A percentile compares a stretch with the other conserved stretches of the same genome.
phyloP scores from a whole-genome alignment of 306 rosid species.

The Glycine tomentella region DNA sequence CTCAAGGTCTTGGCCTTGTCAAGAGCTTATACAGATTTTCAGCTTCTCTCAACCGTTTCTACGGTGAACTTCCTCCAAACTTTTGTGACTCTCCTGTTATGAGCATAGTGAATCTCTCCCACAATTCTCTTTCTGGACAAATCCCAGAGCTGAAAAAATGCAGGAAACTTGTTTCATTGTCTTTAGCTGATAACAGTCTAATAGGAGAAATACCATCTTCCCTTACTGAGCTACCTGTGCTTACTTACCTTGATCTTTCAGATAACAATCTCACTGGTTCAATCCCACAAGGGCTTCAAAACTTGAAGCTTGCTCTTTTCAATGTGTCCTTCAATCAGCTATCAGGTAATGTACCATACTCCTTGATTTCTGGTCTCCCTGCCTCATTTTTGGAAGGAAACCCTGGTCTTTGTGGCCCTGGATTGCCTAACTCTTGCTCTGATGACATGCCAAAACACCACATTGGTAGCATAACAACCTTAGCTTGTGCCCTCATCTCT shows the following conservation, averaged over 20 bases:
- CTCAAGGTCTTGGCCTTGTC: conserved; percentile 78
- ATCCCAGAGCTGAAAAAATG: conserved; percentile 81
- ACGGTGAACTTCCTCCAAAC: conserved; percentile 82
- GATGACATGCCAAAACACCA: conserved; percentile 61
- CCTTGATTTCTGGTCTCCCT: conserved; percentile 88
- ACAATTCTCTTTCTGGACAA: conserved; percentile 81
- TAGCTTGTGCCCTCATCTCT: conserved; percentile 72
- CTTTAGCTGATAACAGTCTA: conserved; percentile 82
- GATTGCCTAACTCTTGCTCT: conserved; percentile 76
- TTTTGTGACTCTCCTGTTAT: conserved; percentile 97
- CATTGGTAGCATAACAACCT: conserved; percentile 60
- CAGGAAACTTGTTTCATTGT: conserved; percentile 82
- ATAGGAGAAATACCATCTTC: conserved; percentile 78
- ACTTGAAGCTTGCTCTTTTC: conserved; percentile 95
- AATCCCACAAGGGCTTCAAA: conserved; percentile 86
- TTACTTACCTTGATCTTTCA: conserved; percentile 95
- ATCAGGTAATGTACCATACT: conserved; percentile 85
- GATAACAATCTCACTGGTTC: conserved; percentile 90
- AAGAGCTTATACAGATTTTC: conserved; percentile 91
- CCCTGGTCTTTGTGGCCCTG: conserved; percentile 87
- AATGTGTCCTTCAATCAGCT: conserved; percentile 89
- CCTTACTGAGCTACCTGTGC: conserved; percentile 83
- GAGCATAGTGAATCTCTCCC: conserved; percentile 93
- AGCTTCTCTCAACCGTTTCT: conserved; percentile 78
- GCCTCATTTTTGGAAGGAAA: conserved; percentile 97